phyloP scores from a whole-genome alignment of 306 rosid genomes.

The Cucumis melo region DNA sequence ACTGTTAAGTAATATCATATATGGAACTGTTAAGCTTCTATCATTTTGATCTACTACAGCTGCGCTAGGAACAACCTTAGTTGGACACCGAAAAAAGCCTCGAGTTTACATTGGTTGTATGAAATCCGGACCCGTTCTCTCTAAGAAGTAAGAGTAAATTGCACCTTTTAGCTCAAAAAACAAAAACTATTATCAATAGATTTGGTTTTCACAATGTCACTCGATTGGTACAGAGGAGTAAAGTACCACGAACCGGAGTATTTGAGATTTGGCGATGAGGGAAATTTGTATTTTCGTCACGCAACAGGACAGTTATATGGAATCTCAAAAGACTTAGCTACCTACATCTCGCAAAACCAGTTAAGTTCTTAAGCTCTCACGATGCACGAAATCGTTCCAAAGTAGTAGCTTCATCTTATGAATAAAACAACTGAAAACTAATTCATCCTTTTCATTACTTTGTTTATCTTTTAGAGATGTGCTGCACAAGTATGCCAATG shows the following conservation, averaged over 20 bases:
- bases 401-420: background rate
- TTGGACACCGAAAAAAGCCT: slow-evolving; percentile 40
- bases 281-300: slow-evolving; percentile 86
- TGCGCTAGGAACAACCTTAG: slow-evolving; percentile 50
- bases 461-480: slow-evolving; percentile 32
- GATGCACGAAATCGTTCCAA: background rate
- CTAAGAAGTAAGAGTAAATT: slow-evolving; percentile 49
- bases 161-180: background rate
- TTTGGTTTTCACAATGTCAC: slow-evolving; percentile 12
- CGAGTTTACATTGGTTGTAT: slow-evolving; percentile 86
- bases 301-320: slow-evolving; percentile 89
- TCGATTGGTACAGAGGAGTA: slow-evolving; percentile 50
- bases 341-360: slow-evolving; percentile 64
- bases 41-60: slow-evolving; percentile 25
- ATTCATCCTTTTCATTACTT: background rate
- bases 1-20: background rate
- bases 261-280: slow-evolving; percentile 80
- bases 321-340: slow-evolving; percentile 69
- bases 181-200: background rate
- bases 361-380: slow-evolving; percentile 27
- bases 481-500: slow-evolving; percentile 84
- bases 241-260: slow-evolving; percentile 87
- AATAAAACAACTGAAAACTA: background rate
- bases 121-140: slow-evolving; percentile 92
- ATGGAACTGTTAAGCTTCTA: background rate